Conservation (phyloP, 129 eudicot species). For the Flaveria robusta region DNA sequence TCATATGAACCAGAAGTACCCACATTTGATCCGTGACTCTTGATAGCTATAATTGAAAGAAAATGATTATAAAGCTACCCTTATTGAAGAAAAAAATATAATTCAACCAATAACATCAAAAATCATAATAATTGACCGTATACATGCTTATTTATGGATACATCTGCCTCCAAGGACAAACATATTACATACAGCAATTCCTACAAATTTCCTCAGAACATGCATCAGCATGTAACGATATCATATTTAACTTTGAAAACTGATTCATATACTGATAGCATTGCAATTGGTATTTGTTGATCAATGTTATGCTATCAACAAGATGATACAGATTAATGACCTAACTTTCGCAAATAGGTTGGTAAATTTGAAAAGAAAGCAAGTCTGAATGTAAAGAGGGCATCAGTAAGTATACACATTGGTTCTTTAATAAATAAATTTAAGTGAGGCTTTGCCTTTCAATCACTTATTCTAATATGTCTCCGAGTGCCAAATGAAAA, state of each 20-base stretch:
- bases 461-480: neutral
- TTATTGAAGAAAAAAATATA: constrained; percentile 13
- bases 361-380: neutral
- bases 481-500: neutral
- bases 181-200: neutral
- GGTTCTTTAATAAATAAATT: neutral
- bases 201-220: neutral
- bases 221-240: neutral
- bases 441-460: neutral
- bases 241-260: neutral
- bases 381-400: neutral
- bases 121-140: neutral
- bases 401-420: neutral
- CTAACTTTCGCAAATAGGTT: neutral
- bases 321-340: neutral
- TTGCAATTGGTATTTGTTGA: neutral
- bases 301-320: neutral
- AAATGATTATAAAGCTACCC: constrained; percentile 18
- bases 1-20: constrained; percentile 55
- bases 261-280: neutral
- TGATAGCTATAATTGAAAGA: constrained; percentile 38
- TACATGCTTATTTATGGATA: neutral
- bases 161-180: constrained; percentile 4
- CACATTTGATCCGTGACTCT: constrained; percentile 46
- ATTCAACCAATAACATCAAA: constrained; percentile 15